A percentile compares a stretch with the other conserved stretches of the same genome.
These are phyloP conservation scores for Corynascus novoguineensis DNA, from an alignment of 495 filamentous ascomycete genomes.

Conservation along the genomic window DNA sequence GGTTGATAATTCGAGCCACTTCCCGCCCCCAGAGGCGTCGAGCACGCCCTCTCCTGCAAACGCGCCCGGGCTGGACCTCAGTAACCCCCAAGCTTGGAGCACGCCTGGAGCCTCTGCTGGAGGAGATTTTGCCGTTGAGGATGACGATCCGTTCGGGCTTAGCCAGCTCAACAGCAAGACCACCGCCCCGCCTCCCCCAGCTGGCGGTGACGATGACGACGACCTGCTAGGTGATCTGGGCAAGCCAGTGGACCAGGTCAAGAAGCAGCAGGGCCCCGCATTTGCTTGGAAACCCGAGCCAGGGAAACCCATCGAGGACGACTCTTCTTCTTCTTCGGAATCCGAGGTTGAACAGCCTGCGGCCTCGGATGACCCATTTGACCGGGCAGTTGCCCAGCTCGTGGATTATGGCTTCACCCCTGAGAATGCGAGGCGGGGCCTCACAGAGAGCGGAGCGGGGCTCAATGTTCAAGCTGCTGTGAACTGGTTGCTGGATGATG, in stretches of 20 bases:
- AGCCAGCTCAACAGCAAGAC: constrained; percentile 52
- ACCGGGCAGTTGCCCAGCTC: constrained; percentile 79
- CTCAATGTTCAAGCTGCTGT: constrained; percentile 83
- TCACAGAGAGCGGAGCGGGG: constrained; percentile 72
- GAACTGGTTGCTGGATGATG: constrained; percentile 83
- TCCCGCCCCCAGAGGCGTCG: constrained; percentile 45
- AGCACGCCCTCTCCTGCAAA: constrained; percentile 25
- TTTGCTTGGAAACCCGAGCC: constrained; percentile 35
- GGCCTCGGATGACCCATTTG: constrained; percentile 54
- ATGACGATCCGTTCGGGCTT: constrained; percentile 89
- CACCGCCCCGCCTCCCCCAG: constrained; percentile 28
- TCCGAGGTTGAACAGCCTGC: constrained; percentile 32
- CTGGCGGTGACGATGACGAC: constrained; percentile 78
- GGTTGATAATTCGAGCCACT: constrained; percentile 56
- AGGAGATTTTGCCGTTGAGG: constrained; percentile 34
- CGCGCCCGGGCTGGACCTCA: constrained; percentile 30
- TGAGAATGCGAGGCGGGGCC: constrained; percentile 69
- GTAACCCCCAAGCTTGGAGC: constrained; percentile 37
- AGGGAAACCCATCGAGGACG: constrained; percentile 42
- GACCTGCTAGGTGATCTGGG: constrained; percentile 84
- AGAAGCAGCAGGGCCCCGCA: constrained; percentile 36
- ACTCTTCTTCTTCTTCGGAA: constrained; percentile 42
- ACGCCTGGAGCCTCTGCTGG: constrained; percentile 18
- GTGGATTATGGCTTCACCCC: constrained; percentile 92
- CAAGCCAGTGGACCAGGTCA: constrained; percentile 78